Evolutionary conservation across 768 basidiomycete species (phyloP), one percentile per base, ranked within the genome.

Genomic region (Tephrocybe sp.): DNA sequence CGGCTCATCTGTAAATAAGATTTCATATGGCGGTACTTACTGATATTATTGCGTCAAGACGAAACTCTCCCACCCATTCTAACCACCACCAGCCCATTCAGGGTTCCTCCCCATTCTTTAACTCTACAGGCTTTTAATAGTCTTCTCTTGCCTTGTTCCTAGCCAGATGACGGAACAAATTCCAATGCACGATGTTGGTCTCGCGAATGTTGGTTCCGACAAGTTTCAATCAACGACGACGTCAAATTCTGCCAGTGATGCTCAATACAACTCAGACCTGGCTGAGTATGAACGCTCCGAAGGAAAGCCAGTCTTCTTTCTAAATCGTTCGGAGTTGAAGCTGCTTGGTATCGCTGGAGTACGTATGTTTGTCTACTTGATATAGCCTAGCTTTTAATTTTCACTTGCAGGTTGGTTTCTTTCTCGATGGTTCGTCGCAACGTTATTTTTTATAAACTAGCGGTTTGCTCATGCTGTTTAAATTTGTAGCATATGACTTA

Each of bases 331-430:
- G 6, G 84, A 86, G 64, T 34, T 83, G 46, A 86, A 85, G 64
- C 61, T 87, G 35, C 67, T 86, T 23, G 72, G 77, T 33, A 83
- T 86, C 51, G 75, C 83, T 46, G 84, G 83, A 7, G 82, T 84
- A 39, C 32, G 26, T 46, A 7, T 44, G 12, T 1, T 19, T 30
- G 4, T 33, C 38, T 45, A 49, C 3, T 5, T 26, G 34, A 9
- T 23, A 16, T 1, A 4, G 38, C 10, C 32, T 33, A 31, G 20
- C 10, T 12, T 5, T 35, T 30, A n/a, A 22, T 26, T 26, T 26
- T 35, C 2, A 50, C 16, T 23, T 16, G n/a, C 42, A 84, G 83
- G 79, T 85, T 45, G 85, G 85, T 6, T 86, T 86, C 65, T 86
- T 87, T 70, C 69, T 87, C 31, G 85, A 87, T 63, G 84, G 84